These are phyloP conservation scores for Apiotrichum akiyoshidainum DNA, from an alignment of 1,284 basidiomycete genomes.

Conservation along the genomic window DNA sequence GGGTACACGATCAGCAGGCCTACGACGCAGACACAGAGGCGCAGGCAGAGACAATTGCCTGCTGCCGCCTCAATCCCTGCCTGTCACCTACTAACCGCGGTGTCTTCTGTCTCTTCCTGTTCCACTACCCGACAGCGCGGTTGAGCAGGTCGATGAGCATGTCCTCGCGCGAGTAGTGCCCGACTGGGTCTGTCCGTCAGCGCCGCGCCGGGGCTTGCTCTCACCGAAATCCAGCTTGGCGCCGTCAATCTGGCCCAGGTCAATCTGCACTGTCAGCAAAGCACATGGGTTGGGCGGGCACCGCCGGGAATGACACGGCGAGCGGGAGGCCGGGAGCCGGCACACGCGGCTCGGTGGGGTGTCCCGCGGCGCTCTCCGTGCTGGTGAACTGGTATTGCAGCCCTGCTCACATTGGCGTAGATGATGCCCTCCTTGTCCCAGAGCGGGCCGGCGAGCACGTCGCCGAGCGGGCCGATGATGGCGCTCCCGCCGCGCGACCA, in stretches of 20 bases:
- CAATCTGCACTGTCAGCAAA: slow-evolving; percentile 51
- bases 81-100: background rate
- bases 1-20: too few species aligned
- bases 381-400: too few species aligned
- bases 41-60: too few species aligned
- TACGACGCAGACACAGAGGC: too few species aligned
- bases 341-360: too few species aligned
- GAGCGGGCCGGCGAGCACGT: slow-evolving; percentile 66
- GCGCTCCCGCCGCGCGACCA: slow-evolving; percentile 60
- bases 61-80: too few species aligned
- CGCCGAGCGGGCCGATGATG: slow-evolving; percentile 66
- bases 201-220: too few species aligned
- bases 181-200: slow-evolving; percentile 53
- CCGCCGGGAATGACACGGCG: too few species aligned
- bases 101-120: background rate
- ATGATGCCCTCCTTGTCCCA: slow-evolving; percentile 61
- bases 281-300: too few species aligned
- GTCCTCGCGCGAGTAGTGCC: slow-evolving; percentile 66
- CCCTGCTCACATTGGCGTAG: slow-evolving; percentile 54
- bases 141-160: slow-evolving; percentile 29
- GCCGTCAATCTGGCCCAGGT: slow-evolving; percentile 60
- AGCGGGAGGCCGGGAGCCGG: too few species aligned
- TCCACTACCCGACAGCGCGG: background rate
- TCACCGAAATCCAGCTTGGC: slow-evolving; percentile 66
- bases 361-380: too few species aligned